A percentile compares a stretch with the other conserved stretches of the same genome.
These are phyloP conservation scores for Pythium coloratum DNA, from an alignment of 352 stramenopile species.

Conservation along the genomic window DNA sequence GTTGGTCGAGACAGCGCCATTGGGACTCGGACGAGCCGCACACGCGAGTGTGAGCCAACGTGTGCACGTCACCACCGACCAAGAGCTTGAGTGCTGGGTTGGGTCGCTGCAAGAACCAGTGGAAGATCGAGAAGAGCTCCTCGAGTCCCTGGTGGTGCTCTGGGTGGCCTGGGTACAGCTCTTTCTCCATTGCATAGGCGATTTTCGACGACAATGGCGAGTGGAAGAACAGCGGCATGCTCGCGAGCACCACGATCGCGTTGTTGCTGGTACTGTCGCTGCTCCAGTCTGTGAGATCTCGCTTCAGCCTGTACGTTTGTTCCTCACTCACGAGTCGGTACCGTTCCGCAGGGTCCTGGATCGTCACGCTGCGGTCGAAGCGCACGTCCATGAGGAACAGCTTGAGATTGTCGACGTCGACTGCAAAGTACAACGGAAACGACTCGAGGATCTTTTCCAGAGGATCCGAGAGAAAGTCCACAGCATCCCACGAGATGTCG, in stretches of 20 bases:
- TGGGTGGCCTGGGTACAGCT: conserved; percentile 60
- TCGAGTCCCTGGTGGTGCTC: conserved; percentile 34
- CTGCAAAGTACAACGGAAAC: too few relatives aligned
- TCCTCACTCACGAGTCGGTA: conserved; percentile 33
- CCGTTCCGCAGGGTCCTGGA: neutral
- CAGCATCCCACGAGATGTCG: conserved; percentile 36
- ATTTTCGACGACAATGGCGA: conserved; percentile 48
- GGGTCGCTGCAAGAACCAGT: conserved; percentile 8
- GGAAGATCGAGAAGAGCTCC: conserved; percentile 42
- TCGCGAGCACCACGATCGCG: conserved; percentile 43
- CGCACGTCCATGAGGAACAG: conserved; percentile 66
- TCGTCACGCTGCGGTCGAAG: conserved; percentile 61
- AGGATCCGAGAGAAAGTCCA: conserved; percentile 44
- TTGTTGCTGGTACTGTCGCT: conserved; percentile 19
- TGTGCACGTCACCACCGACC: conserved; percentile 66
- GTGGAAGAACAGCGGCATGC: conserved; percentile 73
- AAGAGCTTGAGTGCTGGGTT: conserved; percentile 32
- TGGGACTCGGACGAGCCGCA: conserved; percentile 25
- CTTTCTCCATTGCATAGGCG: conserved; percentile 52
- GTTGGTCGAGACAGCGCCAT: conserved; percentile 48
- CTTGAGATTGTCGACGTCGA: conserved; percentile 29
- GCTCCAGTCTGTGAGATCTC: conserved; percentile 9
- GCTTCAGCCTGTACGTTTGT: conserved; percentile 28
- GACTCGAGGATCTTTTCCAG: too few relatives aligned
- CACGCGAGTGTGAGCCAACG: conserved; percentile 48